Percentiles rank a stretch among this genome's conserved stretches.
Conservation (phyloP, 441 rosid genomes). For the Euphorbia celastroides region DNA sequence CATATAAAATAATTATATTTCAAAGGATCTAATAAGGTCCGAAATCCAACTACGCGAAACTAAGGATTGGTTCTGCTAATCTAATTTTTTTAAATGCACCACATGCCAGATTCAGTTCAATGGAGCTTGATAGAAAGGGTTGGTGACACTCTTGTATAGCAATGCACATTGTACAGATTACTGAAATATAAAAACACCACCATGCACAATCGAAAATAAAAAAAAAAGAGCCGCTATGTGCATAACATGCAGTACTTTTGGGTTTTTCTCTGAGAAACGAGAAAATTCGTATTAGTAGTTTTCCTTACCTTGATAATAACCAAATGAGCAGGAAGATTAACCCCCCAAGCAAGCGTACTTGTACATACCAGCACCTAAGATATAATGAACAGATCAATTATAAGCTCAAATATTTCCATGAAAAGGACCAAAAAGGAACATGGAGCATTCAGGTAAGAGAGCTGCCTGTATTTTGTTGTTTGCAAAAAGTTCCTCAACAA, state of each 20-base stretch:
- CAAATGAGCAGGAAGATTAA: slow-evolving; percentile 96
- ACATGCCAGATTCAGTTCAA: background rate
- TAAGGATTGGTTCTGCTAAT: background rate
- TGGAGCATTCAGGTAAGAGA: slow-evolving; percentile 19
- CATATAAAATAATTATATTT: background rate
- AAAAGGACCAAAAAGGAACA: slow-evolving; percentile 8
- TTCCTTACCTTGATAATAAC: slow-evolving; percentile 86
- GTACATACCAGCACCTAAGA: slow-evolving; percentile 90
- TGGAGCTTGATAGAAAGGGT: background rate
- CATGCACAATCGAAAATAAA: background rate
- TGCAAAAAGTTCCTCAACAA: slow-evolving; percentile 91
- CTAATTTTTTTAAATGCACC: background rate
- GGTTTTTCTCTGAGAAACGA: background rate
- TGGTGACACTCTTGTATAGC: background rate
- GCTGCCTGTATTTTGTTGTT: slow-evolving; percentile 95
- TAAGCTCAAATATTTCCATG: background rate
- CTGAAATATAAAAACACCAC: background rate
- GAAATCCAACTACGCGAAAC: background rate
- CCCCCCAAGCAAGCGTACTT: slow-evolving; percentile 99
- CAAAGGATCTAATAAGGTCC: background rate
- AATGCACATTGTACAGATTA: background rate
- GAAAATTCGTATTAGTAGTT: background rate
- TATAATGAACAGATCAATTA: slow-evolving; percentile 15
- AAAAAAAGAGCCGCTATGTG: background rate
- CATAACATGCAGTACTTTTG: background rate